A percentile compares a stretch with the other conserved stretches of the same genome.
phyloP scores from a whole-genome alignment of 306 rosid species.

The Pterocarpus santalinus region DNA sequence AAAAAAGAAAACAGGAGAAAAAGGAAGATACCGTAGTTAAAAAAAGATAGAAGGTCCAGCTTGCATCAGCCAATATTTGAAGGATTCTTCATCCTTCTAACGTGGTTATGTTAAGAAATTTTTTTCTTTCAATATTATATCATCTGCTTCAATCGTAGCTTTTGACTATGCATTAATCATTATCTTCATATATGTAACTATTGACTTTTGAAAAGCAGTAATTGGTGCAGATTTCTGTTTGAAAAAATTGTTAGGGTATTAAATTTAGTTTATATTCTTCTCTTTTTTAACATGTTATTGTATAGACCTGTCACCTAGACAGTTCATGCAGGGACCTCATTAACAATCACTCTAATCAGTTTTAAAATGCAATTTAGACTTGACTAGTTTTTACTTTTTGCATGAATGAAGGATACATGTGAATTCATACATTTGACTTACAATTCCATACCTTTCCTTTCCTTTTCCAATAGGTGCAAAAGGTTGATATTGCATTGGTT shows the following conservation, averaged over 20 bases:
- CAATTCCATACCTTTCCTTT: constrained; percentile 9
- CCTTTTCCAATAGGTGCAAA: constrained; percentile 35
- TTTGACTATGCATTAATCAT: not conserved
- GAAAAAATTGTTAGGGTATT: not conserved
- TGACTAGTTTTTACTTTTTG: not conserved
- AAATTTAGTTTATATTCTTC: not conserved
- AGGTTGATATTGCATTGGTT: constrained; percentile 44
- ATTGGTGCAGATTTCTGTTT: not conserved
- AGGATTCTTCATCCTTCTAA: not conserved
- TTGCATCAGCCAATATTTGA: not conserved
- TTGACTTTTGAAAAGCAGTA: not conserved
- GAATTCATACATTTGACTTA: not conserved
- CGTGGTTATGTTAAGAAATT: not conserved
- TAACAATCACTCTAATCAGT: not conserved
- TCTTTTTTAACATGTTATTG: not conserved
- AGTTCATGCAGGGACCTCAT: not conserved
- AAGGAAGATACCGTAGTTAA: not conserved
- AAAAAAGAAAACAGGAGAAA: not conserved
- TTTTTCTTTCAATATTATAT: not conserved
- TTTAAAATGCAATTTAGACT: not conserved
- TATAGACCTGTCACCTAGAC: not conserved
- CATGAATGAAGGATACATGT: not conserved
- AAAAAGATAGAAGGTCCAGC: not conserved
- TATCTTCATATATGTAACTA: not conserved
- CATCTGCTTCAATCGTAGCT: not conserved